Conservation (phyloP, 352 stramenopile species). For the Nothophytophthora sp. region DNA sequence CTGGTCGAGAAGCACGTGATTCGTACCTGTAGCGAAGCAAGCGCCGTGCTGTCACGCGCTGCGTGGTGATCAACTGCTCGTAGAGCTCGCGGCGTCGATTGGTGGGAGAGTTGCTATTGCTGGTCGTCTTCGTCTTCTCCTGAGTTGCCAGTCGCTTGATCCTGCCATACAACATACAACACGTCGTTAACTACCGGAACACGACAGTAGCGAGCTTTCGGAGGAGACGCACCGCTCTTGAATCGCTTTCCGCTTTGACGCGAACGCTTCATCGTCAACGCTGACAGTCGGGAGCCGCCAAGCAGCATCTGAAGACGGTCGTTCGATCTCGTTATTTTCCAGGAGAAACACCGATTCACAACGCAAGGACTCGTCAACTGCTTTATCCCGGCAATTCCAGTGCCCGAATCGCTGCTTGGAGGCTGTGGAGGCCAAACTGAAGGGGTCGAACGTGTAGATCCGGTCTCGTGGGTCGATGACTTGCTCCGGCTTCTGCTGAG, state of each 20-base stretch:
- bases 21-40: constrained; percentile 16
- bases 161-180: too few relatives aligned
- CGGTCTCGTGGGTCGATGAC: constrained; percentile 14
- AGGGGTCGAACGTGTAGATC: constrained; percentile 40
- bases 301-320: not conserved
- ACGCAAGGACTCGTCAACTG: not conserved
- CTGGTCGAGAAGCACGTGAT: constrained; percentile 6
- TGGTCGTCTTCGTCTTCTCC: constrained; percentile 13
- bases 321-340: constrained; percentile 7
- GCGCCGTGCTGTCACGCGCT: constrained; percentile 18
- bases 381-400: constrained; percentile 7
- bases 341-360: constrained; percentile 8
- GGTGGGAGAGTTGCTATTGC: not conserved
- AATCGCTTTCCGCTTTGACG: constrained; percentile 19
- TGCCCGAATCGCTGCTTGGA: constrained; percentile 1
- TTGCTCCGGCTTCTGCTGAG: too few relatives aligned
- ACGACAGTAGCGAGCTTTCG: too few relatives aligned
- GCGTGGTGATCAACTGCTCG: constrained; percentile 37
- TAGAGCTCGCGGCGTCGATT: constrained; percentile 47
- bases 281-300: constrained; percentile 1
- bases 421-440: constrained; percentile 9
- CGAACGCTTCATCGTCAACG: constrained; percentile 20
- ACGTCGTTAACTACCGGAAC: too few relatives aligned
- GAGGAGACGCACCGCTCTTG: constrained; percentile 48
- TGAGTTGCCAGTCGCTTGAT: constrained; percentile 22